These are phyloP conservation scores for Moringa oleifera DNA, from an alignment of 345 rosid species.

Conservation along the genomic window DNA sequence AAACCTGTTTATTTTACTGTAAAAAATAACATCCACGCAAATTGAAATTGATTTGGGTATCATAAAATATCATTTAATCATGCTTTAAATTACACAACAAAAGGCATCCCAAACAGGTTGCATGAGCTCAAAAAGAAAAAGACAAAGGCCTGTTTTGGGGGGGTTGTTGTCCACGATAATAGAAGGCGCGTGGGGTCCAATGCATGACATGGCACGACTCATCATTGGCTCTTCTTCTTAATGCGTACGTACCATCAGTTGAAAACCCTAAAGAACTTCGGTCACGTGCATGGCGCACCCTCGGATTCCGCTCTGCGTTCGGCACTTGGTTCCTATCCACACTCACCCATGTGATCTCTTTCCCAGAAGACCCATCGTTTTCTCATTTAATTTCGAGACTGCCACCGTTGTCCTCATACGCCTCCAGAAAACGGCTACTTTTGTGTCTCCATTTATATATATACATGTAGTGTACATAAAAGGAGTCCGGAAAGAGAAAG, in stretches of 20 bases:
- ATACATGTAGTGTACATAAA: too few relatives aligned
- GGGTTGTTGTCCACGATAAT: too few relatives aligned
- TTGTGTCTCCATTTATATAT: too few relatives aligned
- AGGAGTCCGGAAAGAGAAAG: too few relatives aligned
- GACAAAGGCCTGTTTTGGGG: background rate
- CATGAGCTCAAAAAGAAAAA: too few relatives aligned
- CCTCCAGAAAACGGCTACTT: constrained; percentile 9
- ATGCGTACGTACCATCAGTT: background rate
- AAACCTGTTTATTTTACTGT: too few relatives aligned
- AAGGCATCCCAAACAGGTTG: too few relatives aligned
- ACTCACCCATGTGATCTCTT: constrained; percentile 18
- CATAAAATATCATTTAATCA: too few relatives aligned
- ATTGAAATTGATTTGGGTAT: too few relatives aligned
- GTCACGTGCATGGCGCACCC: constrained; percentile 69
- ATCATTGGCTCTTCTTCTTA: background rate
- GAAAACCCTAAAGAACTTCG: constrained; percentile 16
- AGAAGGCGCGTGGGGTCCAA: background rate
- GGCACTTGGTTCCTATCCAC: too few relatives aligned
- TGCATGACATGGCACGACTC: background rate
- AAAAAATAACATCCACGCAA: too few relatives aligned
- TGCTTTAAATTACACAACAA: too few relatives aligned
- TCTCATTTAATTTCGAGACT: constrained; percentile 11
- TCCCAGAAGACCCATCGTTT: constrained; percentile 7
- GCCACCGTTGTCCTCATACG: constrained; percentile 3
- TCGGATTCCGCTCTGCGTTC: constrained; percentile 24